These are phyloP conservation scores for Cicer chorassanicum DNA, from an alignment of 306 rosid species.

Conservation along the genomic window DNA sequence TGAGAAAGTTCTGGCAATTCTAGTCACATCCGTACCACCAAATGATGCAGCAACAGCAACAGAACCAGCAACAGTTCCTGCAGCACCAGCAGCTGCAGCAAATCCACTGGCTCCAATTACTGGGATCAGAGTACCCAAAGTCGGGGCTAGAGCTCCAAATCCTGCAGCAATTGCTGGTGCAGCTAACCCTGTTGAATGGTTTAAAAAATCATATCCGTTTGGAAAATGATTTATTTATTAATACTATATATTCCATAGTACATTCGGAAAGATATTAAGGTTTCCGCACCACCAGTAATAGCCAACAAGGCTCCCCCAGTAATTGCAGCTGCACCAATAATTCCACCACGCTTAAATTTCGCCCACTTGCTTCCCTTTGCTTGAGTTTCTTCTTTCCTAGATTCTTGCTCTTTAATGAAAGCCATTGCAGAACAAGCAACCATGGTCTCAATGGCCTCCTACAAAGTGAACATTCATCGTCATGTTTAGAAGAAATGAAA, in stretches of 20 bases:
- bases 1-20: slow-evolving; percentile 21
- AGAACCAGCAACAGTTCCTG: slow-evolving; percentile 92
- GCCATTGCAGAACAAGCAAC: slow-evolving; percentile 97
- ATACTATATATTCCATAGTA: slow-evolving; percentile 25
- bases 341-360: slow-evolving; percentile 93
- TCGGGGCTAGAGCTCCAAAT: slow-evolving; percentile 88
- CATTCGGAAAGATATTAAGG: slow-evolving; percentile 31
- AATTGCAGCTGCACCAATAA: slow-evolving; percentile 94
- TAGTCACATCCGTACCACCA: slow-evolving; percentile 65
- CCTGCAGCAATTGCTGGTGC: slow-evolving; percentile 99
- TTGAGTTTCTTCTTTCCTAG: slow-evolving; percentile 56
- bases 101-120: slow-evolving; percentile 90
- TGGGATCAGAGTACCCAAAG: slow-evolving; percentile 89
- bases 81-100: slow-evolving; percentile 95
- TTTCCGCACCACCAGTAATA: slow-evolving; percentile 83
- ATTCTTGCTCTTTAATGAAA: slow-evolving; percentile 62
- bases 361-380: slow-evolving; percentile 70
- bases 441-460: slow-evolving; percentile 94
- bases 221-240: slow-evolving; percentile 23
- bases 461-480: slow-evolving; percentile 46
- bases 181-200: slow-evolving; percentile 75
- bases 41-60: slow-evolving; percentile 98
- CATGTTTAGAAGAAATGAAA: slow-evolving; percentile 36
- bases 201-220: slow-evolving; percentile 35
- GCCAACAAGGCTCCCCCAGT: slow-evolving; percentile 94